Evolutionary conservation across 768 basidiomycete species (phyloP), one percentile per base, ranked within the genome.

Genomic region (Nidularia pulvinata): DNA sequence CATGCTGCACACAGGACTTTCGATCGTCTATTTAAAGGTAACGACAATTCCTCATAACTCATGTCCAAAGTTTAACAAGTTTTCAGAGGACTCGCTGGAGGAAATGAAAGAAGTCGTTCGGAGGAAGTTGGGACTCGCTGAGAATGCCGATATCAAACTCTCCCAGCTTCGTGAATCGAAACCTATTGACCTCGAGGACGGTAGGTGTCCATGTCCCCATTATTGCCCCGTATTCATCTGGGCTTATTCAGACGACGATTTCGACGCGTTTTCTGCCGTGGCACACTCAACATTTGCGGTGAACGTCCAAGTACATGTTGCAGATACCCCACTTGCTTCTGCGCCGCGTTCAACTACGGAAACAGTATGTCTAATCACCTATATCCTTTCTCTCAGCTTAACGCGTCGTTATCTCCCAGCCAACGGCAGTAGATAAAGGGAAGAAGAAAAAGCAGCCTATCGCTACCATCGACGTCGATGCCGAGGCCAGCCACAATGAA

Each of bases 171-270:
- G 86, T 34, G 75, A 75, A 19, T 80, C 73, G 6, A 70, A 70
- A 53, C 62, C 65, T 11, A 77, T 91, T 22, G 88, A 88, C 63
- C 74, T 93, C n/a, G 89, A 89, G 35, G 90, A 93, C 63, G 88
- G 91, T 90, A 59, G 56, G 76, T 65, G 13, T 16, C 19, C 55
- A 76, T 65, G 13, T 16, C 35, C 36, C 7, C 16, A 7, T 36
- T 49, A 14, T 33, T 50, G 35, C 36, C 7, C 16, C 19, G 39
- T 49, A 14, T 33, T 50, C 22, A 10, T 39, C 37, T 10, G 37
- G 37, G 16, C 16, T 47, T 53, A 42, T 57, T 7, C 57, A 93
- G 91, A 90, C 44, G 90, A 88, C 37, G 91, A 93, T 66, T 92
- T 91, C 57, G 85, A 86, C 51, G 89, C 89, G 1, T 89, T 92